Evolutionary conservation across 1,139 yeast species (phyloP), one percentile per base, ranked within the genome.

Genomic region (Starmera stellimalicola): DNA sequence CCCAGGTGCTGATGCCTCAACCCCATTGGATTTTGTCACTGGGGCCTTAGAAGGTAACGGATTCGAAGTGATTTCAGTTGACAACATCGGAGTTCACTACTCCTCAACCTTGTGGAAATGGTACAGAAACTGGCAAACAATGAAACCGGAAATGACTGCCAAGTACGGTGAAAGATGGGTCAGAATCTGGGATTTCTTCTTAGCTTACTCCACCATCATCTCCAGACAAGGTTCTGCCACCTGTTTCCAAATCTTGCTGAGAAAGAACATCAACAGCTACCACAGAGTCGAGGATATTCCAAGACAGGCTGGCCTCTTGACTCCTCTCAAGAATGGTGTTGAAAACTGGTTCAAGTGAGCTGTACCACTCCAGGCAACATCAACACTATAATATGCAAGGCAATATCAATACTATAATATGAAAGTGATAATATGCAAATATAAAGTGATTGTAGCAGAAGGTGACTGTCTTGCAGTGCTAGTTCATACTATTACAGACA

Each of bases 1-100:
- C 85, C 95, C 96, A 31, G 96, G 95, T 63, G 95, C 95, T 35
- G 96, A 85, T 63, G 95, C 95, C 32, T 83, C 94, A 7, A 87
- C 96, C 37, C 95, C 96, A 33, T 72, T 87, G 51, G 84, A 85
- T 38, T 87, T 82, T 57, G 91, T 83, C 45, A 68, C 79, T 41
- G 73, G 79, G 43, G 67, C 74, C 47, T 73, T 87, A 55, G 96
- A 85, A 65, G 76, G 75, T 27, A 75, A 80, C 43, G 95, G 95
- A 4, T 85, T 85, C 57, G 96, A 85, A 65, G 73, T 83, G 49
- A 88, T 78, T 36, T 69, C 83, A 32, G 64, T 82, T 41, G 96
- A 87, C 61, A 85, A 81, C 60, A 80, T 85, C 50, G 95, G 96
- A 58, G 94, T 85, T 37, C 91, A 83, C 58, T 85, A 85, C 65